These are phyloP conservation scores for Yamadazyma laniorum DNA, from an alignment of 805 yeast genomes.

Conservation along the genomic window DNA sequence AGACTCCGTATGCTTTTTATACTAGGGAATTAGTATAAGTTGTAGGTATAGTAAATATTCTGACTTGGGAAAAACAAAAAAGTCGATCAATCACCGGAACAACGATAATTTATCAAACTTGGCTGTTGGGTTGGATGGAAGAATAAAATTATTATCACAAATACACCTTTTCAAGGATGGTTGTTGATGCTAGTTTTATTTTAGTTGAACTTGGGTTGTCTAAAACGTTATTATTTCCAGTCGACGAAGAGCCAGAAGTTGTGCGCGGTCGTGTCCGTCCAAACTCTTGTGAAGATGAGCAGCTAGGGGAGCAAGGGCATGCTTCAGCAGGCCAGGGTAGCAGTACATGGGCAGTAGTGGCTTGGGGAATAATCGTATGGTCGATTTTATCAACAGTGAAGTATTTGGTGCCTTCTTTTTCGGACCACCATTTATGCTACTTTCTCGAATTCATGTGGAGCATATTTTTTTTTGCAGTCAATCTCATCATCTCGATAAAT, in stretches of 20 bases:
- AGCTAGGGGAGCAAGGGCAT: too few species aligned
- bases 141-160: too few species aligned
- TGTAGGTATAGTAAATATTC: not conserved
- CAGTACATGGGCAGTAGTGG: too few species aligned
- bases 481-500: not conserved
- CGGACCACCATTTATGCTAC: too few species aligned
- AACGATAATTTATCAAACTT: not conserved
- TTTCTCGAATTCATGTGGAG: too few species aligned
- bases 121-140: too few species aligned
- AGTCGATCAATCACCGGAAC: not conserved
- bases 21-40: not conserved
- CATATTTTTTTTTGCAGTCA: not conserved
- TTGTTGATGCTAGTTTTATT: not conserved
- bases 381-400: too few species aligned
- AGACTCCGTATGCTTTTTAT: not conserved
- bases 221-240: not conserved
- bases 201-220: not conserved
- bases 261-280: not conserved
- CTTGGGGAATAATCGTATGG: too few species aligned
- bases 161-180: too few species aligned
- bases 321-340: too few species aligned
- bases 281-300: too few species aligned
- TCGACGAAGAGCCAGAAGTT: not conserved
- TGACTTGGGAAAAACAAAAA: not conserved
- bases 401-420: too few species aligned